Evolutionary conservation across 2,329 filamentous ascomycete species (phyloP).

Genomic region (Biscogniauxia sp.): DNA sequence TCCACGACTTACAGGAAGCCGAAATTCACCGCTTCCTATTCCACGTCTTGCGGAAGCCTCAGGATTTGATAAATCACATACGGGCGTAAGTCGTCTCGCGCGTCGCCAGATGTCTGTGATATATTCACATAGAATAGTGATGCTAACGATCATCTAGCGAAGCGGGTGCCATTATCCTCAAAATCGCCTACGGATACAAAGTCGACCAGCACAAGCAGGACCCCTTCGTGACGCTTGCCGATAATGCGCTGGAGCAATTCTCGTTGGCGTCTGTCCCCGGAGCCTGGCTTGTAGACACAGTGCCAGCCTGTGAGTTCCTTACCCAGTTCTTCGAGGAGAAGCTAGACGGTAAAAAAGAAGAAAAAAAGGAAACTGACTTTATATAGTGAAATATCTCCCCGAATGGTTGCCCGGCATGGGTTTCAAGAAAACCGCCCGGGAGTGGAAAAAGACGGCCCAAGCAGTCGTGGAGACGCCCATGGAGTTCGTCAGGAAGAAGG

Average conservation of each 20-base stretch:
- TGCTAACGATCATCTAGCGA: slow-evolving; percentile 15
- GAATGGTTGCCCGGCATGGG: slow-evolving; percentile 11
- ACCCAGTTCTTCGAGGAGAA: background rate
- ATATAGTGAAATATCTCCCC: slow-evolving; percentile 6
- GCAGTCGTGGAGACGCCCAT: slow-evolving; percentile 4
- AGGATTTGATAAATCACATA: background rate
- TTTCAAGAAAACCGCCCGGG: slow-evolving; percentile 5
- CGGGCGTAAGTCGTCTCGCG: background rate
- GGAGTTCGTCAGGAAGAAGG: slow-evolving; percentile 4
- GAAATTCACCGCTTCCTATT: slow-evolving; percentile 13
- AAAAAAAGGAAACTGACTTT: background rate
- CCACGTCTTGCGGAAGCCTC: slow-evolving; percentile 4
- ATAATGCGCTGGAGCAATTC: slow-evolving; percentile 22
- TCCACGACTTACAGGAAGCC: slow-evolving; percentile 6
- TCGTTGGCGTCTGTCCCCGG: slow-evolving; percentile 13
- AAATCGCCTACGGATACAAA: slow-evolving; percentile 30
- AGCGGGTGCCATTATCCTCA: slow-evolving; percentile 27
- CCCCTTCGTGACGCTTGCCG: slow-evolving; percentile 20
- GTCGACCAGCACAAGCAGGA: slow-evolving; percentile 22
- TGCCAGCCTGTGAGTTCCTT: slow-evolving; percentile 22
- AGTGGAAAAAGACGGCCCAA: slow-evolving; percentile 1
- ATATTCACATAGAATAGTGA: background rate
- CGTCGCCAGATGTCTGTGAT: slow-evolving; percentile 2
- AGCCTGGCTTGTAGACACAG: slow-evolving; percentile 27
- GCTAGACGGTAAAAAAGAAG: too few relatives aligned